phyloP scores from a whole-genome alignment of 768 basidiomycete genomes.

The Lactifluus volemus region DNA sequence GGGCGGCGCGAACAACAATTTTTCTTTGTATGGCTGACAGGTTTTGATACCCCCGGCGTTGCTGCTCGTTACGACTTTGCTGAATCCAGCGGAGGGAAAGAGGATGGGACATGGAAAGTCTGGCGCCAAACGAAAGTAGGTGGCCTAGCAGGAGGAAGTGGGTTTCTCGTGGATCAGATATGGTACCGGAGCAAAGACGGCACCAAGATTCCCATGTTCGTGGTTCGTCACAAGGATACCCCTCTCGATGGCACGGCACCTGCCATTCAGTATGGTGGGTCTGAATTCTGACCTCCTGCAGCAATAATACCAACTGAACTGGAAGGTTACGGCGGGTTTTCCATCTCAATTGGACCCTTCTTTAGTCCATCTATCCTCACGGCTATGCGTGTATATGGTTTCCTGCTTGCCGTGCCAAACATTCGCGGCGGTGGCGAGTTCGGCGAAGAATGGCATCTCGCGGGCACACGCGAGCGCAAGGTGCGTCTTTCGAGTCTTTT shows the following conservation, averaged over 20 bases:
- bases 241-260: slow-evolving; percentile 67
- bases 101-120: slow-evolving; percentile 48
- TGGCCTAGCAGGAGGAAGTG: slow-evolving; percentile 48
- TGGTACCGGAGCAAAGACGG: slow-evolving; percentile 79
- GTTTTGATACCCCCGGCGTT: slow-evolving; percentile 67
- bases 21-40: slow-evolving; percentile 55
- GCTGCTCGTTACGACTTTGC: slow-evolving; percentile 55
- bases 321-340: slow-evolving; percentile 76
- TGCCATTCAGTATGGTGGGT: slow-evolving; percentile 64
- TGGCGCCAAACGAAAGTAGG: slow-evolving; percentile 50
- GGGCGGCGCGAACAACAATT: slow-evolving; percentile 45
- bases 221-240: slow-evolving; percentile 67
- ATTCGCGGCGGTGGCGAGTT: slow-evolving; percentile 62
- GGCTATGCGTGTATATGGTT: slow-evolving; percentile 62
- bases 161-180: slow-evolving; percentile 66
- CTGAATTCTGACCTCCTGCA: neutral
- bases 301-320: neutral
- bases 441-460: slow-evolving; percentile 79
- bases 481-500: slow-evolving; percentile 26
- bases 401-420: slow-evolving; percentile 47
- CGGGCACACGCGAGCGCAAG: slow-evolving; percentile 63
- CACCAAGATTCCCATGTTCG: slow-evolving; percentile 77
- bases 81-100: slow-evolving; percentile 20
- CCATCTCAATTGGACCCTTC: slow-evolving; percentile 58
- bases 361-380: slow-evolving; percentile 68